Percentiles rank a stretch among this genome's conserved stretches.
Conservation (phyloP, 768 basidiomycete genomes). For the Gautieria morchelliformis region DNA sequence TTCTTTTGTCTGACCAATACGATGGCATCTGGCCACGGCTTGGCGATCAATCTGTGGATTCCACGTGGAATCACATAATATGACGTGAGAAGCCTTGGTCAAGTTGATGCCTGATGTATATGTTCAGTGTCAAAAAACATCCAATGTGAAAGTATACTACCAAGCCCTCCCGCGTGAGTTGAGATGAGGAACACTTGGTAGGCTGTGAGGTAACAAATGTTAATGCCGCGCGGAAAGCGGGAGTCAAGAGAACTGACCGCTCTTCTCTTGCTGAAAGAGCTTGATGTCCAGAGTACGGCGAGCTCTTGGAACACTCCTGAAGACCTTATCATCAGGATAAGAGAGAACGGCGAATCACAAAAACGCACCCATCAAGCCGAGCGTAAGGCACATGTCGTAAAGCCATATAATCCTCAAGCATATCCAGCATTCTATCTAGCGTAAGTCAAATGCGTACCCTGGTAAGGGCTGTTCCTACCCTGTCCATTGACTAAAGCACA, state of each 20-base stretch:
- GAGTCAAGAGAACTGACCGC: slow-evolving; percentile 29
- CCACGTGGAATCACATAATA: slow-evolving; percentile 25
- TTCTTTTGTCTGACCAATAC: slow-evolving; percentile 61
- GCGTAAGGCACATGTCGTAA: slow-evolving; percentile 51
- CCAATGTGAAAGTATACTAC: slow-evolving; percentile 21
- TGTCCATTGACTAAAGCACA: slow-evolving; percentile 51
- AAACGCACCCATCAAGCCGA: slow-evolving; percentile 45
- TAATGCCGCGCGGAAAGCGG: background rate
- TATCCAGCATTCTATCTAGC: slow-evolving; percentile 48
- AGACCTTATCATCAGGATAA: background rate
- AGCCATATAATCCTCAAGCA: slow-evolving; percentile 58
- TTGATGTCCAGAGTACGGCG: slow-evolving; percentile 49
- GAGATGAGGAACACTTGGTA: slow-evolving; percentile 63
- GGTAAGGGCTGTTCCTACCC: slow-evolving; percentile 21
- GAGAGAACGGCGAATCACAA: too few species aligned
- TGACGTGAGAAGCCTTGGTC: slow-evolving; percentile 9
- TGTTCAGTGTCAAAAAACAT: background rate
- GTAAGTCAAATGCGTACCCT: background rate
- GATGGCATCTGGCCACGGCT: slow-evolving; percentile 24
- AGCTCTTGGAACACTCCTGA: slow-evolving; percentile 25
- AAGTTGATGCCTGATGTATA: slow-evolving; percentile 9
- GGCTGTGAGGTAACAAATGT: slow-evolving; percentile 23
- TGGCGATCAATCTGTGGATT: slow-evolving; percentile 31
- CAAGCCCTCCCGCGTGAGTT: slow-evolving; percentile 64
- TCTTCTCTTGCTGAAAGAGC: slow-evolving; percentile 50